phyloP scores from a whole-genome alignment of 2,329 filamentous ascomycete genomes.

The Rhinocladiella mackenziei region DNA sequence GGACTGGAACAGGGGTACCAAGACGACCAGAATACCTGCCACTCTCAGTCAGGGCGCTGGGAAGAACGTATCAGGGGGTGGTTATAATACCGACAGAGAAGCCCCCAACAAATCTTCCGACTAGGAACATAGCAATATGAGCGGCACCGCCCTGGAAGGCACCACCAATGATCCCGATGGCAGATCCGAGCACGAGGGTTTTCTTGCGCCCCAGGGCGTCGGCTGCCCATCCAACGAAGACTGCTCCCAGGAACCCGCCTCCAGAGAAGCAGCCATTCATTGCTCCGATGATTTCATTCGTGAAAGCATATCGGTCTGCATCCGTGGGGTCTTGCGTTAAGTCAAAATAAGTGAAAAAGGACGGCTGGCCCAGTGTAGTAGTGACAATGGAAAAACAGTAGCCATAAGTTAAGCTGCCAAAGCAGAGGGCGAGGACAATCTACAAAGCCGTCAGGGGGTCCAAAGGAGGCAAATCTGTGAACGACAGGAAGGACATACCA shows the following conservation, averaged over 20 bases:
- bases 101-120: background rate
- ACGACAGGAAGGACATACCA: background rate
- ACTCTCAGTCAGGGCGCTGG: background rate
- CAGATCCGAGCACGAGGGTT: background rate
- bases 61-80: background rate
- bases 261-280: slow-evolving; percentile 5
- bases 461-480: too few relatives aligned
- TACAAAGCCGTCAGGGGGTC: background rate
- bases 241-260: slow-evolving; percentile 5
- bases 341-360: slow-evolving; percentile 49
- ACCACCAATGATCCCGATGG: slow-evolving; percentile 1
- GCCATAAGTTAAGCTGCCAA: slow-evolving; percentile 41
- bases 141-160: background rate
- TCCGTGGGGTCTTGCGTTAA: slow-evolving; percentile 29
- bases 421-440: slow-evolving; percentile 7
- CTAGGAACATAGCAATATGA: slow-evolving; percentile 8
- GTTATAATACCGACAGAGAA: background rate
- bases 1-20: slow-evolving; percentile 6
- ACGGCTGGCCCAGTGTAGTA: slow-evolving; percentile 51
- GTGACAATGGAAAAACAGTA: slow-evolving; percentile 49
- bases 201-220: slow-evolving; percentile 7
- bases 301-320: slow-evolving; percentile 21
- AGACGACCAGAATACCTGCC: slow-evolving; percentile 2
- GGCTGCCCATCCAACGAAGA: slow-evolving; percentile 4
- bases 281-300: slow-evolving; percentile 37